Evolutionary conservation across 192 early-diverging fungal species (phyloP), one percentile per base, ranked within the genome.

Genomic region (Umbelopsis isabellina): DNA sequence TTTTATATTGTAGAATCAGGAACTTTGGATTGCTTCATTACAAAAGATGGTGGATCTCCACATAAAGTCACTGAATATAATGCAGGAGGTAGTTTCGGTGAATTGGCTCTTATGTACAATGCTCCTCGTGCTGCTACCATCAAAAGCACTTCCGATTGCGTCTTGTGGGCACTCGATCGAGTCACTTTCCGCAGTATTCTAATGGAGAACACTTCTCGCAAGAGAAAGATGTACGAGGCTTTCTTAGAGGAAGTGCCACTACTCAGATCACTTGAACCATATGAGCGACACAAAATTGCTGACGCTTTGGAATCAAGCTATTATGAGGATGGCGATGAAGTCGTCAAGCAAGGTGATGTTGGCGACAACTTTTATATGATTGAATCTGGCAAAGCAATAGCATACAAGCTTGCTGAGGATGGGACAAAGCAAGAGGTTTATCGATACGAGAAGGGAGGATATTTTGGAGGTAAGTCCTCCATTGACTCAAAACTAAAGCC

Each of bases 51-150:
- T 8, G 84, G 75, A 2, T 75, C 87, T 2, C 86, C 93, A 5
- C 81, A 84, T 41, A 93, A 91, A 75, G 96, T 98, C 13, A 86
- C 88, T 50, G 83, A 87, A 30, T 97, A 96, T 72, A 89, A 79
- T 10, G 84, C 93, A 16, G 90, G 93, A 58, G 96, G 94, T 53
- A 91, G 90, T 77, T 99, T 99, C 91, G 97, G 97, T 68, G 96
- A 99, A 82, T 86, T 99, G 49, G 97, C 97, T 44, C 86, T 99
- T 7, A 99, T 99, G 97, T 99, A 99, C 82, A 98, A 98, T 72
- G 95, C 95, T 9, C 97, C 97, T 12, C 90, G 97, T 47, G 97
- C 97, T 2, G 97, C 97, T 37, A 97, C 96, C 1, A 91, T 99
- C 13, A 84, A 84, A 2, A 89, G 94, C 1, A 97, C 94, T 1